A percentile compares a stretch with the other conserved stretches of the same genome.
Evolutionary conservation across 192 early-diverging fungal species (phyloP).

Genomic region (Podila epicladia): DNA sequence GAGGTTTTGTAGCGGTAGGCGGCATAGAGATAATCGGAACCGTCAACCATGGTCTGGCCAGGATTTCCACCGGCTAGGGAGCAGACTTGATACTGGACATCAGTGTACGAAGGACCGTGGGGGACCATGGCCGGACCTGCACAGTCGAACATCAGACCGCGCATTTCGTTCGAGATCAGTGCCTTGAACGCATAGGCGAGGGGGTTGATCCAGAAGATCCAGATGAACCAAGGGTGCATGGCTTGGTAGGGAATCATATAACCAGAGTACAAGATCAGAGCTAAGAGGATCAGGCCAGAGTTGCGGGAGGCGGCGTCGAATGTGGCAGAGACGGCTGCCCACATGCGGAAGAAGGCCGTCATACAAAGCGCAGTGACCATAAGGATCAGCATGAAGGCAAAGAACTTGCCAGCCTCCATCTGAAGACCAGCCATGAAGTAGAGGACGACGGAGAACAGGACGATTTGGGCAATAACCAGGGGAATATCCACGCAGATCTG

Average conservation of each 20-base stretch:
- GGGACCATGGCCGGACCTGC: conserved; percentile 39
- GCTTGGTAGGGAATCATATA: conserved; percentile 68
- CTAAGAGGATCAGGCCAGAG: conserved; percentile 62
- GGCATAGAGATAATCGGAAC: conserved; percentile 67
- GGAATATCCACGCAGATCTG: conserved; percentile 66
- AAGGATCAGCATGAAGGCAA: conserved; percentile 65
- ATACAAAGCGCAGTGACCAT: conserved; percentile 66
- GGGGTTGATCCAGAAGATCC: conserved; percentile 76
- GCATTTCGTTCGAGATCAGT: conserved; percentile 71
- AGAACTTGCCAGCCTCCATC: conserved; percentile 61
- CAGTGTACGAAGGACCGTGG: conserved; percentile 44
- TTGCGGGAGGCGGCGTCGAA: conserved; percentile 65
- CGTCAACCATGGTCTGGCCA: conserved; percentile 64
- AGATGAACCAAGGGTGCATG: conserved; percentile 71
- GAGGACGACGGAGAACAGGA: conserved; percentile 63
- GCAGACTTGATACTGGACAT: conserved; percentile 61
- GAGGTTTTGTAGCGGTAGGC: conserved; percentile 65
- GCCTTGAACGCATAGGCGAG: conserved; percentile 68
- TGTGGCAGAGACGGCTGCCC: conserved; percentile 59
- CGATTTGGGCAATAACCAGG: conserved; percentile 55
- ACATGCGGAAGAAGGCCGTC: conserved; percentile 69
- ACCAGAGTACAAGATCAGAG: conserved; percentile 66
- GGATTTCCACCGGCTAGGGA: conserved; percentile 70
- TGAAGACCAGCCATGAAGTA: conserved; percentile 75
- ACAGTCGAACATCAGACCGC: conserved; percentile 59